These are phyloP conservation scores for Pythium sp. DNA, from an alignment of 352 stramenopile species.

Conservation along the genomic window DNA sequence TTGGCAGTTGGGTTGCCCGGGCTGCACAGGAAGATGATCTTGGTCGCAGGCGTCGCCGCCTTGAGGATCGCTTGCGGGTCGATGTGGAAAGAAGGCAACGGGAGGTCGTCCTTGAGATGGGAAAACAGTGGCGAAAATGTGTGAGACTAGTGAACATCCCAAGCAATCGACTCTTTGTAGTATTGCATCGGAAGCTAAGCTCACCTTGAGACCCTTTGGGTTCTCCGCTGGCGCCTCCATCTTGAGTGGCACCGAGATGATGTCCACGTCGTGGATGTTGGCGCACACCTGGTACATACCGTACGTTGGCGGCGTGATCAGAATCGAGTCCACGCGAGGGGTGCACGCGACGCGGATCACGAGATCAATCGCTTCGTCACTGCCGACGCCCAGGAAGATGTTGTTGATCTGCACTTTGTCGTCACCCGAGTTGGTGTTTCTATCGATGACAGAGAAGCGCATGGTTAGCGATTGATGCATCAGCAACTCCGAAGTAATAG, in stretches of 20 bases:
- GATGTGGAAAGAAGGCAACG: conserved; percentile 80
- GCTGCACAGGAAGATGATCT: conserved; percentile 97
- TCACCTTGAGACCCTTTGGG: conserved; percentile 59
- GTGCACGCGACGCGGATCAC: conserved; percentile 97
- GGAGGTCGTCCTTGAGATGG: conserved; percentile 27
- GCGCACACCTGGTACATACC: conserved; percentile 99
- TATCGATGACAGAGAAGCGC: conserved; percentile 13
- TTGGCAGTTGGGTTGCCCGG: conserved; percentile 98
- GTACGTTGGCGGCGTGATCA: conserved; percentile 97
- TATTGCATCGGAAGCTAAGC: not conserved
- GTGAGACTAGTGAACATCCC: not conserved
- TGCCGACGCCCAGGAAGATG: conserved; percentile 98
- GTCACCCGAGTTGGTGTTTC: conserved; percentile 46
- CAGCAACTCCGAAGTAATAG: not conserved
- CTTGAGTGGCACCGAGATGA: conserved; percentile 91
- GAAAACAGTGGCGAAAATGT: not conserved
- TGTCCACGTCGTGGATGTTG: conserved; percentile 97
- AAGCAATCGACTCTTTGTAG: not conserved
- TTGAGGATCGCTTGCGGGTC: conserved; percentile 84
- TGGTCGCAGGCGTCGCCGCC: conserved; percentile 87
- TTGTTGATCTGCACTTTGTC: conserved; percentile 83
- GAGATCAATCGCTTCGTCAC: conserved; percentile 98
- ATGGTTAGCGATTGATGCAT: not conserved
- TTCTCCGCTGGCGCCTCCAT: conserved; percentile 58
- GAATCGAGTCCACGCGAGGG: conserved; percentile 91